Conservation (phyloP, 257 asterid genomes). For the Verbascum thapsus region DNA sequence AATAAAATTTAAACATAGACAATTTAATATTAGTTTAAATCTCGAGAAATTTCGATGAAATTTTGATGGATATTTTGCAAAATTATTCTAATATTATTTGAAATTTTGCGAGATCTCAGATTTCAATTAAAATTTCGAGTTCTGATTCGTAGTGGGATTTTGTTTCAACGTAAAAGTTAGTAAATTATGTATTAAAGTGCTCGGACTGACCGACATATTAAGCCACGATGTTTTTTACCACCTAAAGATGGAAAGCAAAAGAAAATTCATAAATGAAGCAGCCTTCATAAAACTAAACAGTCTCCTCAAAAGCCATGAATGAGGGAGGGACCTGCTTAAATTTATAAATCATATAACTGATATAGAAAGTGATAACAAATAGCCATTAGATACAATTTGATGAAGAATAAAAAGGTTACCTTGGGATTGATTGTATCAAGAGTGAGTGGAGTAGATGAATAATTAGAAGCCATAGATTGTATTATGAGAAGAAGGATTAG, state of each 20-base stretch:
- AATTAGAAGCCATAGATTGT: constrained; percentile 34
- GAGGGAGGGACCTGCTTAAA: neutral
- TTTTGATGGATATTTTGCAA: too few relatives aligned
- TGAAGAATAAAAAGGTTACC: constrained; percentile 16
- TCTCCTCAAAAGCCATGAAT: neutral
- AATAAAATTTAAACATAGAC: too few relatives aligned
- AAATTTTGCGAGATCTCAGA: too few relatives aligned
- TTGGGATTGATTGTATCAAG: constrained; percentile 39
- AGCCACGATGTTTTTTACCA: too few relatives aligned
- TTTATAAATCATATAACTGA: neutral
- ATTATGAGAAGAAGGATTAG: constrained; percentile 22
- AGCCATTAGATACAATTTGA: neutral
- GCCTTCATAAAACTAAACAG: neutral
- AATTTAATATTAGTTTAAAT: too few relatives aligned
- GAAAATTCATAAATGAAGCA: neutral
- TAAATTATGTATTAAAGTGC: too few relatives aligned
- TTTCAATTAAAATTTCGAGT: too few relatives aligned
- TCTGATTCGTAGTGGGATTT: too few relatives aligned
- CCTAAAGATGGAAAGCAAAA: neutral
- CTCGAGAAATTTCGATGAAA: too few relatives aligned
- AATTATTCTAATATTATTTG: too few relatives aligned
- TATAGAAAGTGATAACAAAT: neutral
- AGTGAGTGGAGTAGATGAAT: constrained; percentile 17
- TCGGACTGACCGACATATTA: too few relatives aligned
- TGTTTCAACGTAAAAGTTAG: too few relatives aligned